phyloP scores from a whole-genome alignment of 2,329 filamentous ascomycete genomes.

The Diaporthe humulicola region DNA sequence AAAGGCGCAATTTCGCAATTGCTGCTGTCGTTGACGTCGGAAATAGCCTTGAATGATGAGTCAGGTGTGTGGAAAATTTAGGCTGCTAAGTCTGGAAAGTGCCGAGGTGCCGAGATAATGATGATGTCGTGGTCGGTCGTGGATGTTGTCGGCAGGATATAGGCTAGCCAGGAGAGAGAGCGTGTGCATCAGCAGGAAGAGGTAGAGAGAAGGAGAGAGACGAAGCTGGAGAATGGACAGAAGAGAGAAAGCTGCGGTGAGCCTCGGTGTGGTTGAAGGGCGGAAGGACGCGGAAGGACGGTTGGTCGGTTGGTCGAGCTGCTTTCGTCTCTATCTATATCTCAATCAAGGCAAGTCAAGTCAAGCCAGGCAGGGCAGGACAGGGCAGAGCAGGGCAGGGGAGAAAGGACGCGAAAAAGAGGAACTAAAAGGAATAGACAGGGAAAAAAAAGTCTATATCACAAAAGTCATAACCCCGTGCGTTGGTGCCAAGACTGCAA shows the following conservation, averaged over 20 bases:
- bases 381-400: not conserved
- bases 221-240: not conserved
- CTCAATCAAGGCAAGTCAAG: conserved; percentile 1
- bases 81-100: not conserved
- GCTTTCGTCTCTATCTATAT: conserved; percentile 11
- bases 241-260: not conserved
- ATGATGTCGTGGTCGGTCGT: conserved; percentile 14
- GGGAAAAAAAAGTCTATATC: conserved; percentile 23
- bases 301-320: conserved; percentile 4
- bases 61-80: conserved; percentile 17
- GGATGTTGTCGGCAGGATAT: not conserved
- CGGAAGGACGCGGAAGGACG: not conserved
- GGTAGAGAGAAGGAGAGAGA: not conserved
- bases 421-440: not conserved
- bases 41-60: conserved; percentile 20
- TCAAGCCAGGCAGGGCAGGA: not conserved
- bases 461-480: conserved; percentile 21
- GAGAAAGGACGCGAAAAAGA: not conserved
- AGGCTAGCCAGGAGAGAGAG: not conserved
- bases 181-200: not conserved
- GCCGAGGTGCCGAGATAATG: conserved; percentile 21
- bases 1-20: not conserved
- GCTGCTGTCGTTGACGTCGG: not conserved
- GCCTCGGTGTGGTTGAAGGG: not conserved
- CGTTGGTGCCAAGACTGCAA: conserved; percentile 12